Base-by-base conservation (phyloP, 768 basidiomycete genomes). In the Naganishia onofrii region DNA sequence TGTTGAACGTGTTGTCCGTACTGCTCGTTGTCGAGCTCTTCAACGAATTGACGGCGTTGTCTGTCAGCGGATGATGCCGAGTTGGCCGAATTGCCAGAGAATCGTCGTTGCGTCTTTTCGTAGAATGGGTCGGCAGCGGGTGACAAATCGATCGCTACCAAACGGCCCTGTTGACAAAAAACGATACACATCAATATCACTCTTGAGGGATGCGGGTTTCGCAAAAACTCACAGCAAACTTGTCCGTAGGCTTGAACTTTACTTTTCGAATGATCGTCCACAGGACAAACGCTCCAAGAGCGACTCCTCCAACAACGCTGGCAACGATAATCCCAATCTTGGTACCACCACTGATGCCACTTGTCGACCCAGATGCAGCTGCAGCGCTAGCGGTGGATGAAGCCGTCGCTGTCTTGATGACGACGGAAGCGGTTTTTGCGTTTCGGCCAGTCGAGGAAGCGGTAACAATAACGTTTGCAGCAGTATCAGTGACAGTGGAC, bases 71-170 rank as follows among this genome's bases (percentile, higher is more conserved):
- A 76, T 10, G 76, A 74, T 44, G 74, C 69, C 28, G 79, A 78
- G 9, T 53, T 53, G 53, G 29, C 54, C 3, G 71, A 66, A 28
- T 36, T 52, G 12, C 71, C 6, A 7, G 32, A 38, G 36, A 42
- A n/a, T 12, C 60, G 60, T 55, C 71, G n/a, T n/a, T 6, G 77
- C 66, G 78, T 75, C 67, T 80, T 80, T 63, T 80, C 79, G 52
- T 77, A 72, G 73, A 76, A 77, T 6, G 31, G 21, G 28, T 69
- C 74, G 48, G 71, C 66, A 28, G 73, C 58, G n/a, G 79, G 79
- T 29, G 74, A 74, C 63, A 80, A 80, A 66, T 78, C 76, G 65
- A 80, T 76, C 12, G 79, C 77, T 56, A 76, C 73, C 76, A 78
- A 74, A 31, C 73, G 74, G 64, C 70, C 66, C 70, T 70, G 54